A percentile compares a stretch with the other conserved stretches of the same genome.
Conservation (phyloP, 345 rosid species). For the Toxicodendron radicans region DNA sequence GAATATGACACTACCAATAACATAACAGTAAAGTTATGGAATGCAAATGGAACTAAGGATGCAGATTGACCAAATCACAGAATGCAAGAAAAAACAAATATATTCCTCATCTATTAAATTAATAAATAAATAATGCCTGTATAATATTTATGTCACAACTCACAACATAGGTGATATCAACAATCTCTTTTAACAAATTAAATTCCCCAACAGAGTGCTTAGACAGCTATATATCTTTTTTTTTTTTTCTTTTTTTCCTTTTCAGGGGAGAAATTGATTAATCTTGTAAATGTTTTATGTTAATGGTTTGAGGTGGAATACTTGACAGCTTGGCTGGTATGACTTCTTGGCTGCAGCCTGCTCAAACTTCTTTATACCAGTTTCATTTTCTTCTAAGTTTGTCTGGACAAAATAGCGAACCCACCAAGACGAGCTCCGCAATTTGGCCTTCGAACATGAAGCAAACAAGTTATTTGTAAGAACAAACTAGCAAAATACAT, state of each 20-base stretch:
- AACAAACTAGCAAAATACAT: background rate
- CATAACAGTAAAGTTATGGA: background rate
- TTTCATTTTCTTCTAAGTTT: constrained; percentile 65
- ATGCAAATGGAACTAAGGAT: background rate
- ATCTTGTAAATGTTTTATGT: constrained; percentile 10
- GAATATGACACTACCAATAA: background rate
- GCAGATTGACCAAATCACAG: background rate
- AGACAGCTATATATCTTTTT: background rate
- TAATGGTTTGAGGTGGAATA: constrained; percentile 86
- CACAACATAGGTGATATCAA: constrained; percentile 17
- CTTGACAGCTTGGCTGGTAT: constrained; percentile 76
- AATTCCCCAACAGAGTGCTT: constrained; percentile 5
- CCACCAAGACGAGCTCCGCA: constrained; percentile 82
- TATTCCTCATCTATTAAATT: constrained; percentile 22
- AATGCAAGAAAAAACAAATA: constrained; percentile 1
- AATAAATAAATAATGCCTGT: constrained; percentile 24
- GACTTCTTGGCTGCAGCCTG: constrained; percentile 63
- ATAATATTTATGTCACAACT: constrained; percentile 15
- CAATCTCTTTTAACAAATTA: constrained; percentile 11
- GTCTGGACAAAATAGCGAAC: constrained; percentile 59
- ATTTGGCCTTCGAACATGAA: constrained; percentile 49
- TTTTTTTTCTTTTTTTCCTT: background rate
- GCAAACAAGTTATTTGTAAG: constrained; percentile 4
- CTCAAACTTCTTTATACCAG: constrained; percentile 56
- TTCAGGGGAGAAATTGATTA: background rate